Evolutionary conservation across 768 basidiomycete genomes (phyloP), one percentile per base, ranked within the genome.

Genomic region (Mycena albidolilacea): DNA sequence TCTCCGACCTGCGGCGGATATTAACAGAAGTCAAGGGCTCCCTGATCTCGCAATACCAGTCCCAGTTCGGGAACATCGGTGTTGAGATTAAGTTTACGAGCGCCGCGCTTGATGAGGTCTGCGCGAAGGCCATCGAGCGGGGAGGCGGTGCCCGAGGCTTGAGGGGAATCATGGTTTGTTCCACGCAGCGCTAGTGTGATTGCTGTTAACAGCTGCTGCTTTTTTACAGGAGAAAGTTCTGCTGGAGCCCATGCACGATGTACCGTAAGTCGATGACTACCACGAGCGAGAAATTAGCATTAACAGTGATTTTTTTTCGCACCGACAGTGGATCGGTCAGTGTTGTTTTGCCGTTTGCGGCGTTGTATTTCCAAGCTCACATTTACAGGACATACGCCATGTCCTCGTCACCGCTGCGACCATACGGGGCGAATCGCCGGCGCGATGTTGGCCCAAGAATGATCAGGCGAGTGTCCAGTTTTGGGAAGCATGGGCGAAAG

Each of bases 1-100:
- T 93, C 11, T 79, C 89, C 12, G 97, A 98, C 81, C 87, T 99
- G 19, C 90, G 96, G 37, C 90, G 93, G n/a, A 95, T 98, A 70
- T 87, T 99, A 54, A 95, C 94, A 2, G 96, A 98, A 76, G 96
- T 98, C 63, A 92, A 93, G 78, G 96, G 97, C 19, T 96, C 96
- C 3, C 87, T 98, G 15, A 87, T 97, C 59, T 95, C 95, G 35
- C 97, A 98, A 80, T 98, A 97, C 77, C 90, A 90, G 37, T 89
- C 95, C 5, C 86, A 96, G 48, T 97, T 97, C 79, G 91, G 89
- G 38, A 93, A 93, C 77, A 95, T 93, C 9, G 94, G 93, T 5
- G 91, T 94, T 23, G 95, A 97, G 75, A 91, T 98, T 72, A 88
- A 92, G 64, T 98, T 99, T 79, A 97, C 97, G 12, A 90, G 88